phyloP scores from a whole-genome alignment of 2,329 filamentous ascomycete genomes.

The Aspergillus sp. region DNA sequence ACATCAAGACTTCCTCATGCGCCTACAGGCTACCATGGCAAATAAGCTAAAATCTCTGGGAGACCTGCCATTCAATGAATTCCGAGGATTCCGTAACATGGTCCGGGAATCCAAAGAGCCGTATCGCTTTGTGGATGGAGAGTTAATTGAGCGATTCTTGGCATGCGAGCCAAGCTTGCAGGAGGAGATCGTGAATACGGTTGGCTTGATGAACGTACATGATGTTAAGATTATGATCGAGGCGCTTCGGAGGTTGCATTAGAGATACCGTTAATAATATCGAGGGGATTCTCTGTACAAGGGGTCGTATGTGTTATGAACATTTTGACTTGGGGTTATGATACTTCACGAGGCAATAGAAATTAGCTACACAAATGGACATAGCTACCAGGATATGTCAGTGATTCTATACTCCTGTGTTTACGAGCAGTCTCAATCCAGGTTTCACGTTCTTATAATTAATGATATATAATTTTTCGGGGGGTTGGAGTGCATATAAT shows the following conservation, averaged over 20 bases:
- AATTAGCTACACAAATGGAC: neutral
- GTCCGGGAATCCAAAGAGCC: constrained; percentile 72
- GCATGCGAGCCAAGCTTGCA: constrained; percentile 64
- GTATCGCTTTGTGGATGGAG: constrained; percentile 86
- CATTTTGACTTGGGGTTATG: neutral
- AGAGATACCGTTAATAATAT: constrained; percentile 10
- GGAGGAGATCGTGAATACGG: constrained; percentile 51
- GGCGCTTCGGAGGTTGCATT: constrained; percentile 53
- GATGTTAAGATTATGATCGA: constrained; percentile 62
- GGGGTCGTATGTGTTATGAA: neutral
- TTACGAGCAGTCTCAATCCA: no score
- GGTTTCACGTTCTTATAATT: neutral
- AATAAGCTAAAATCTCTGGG: constrained; percentile 68
- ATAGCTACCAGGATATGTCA: neutral
- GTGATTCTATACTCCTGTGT: neutral
- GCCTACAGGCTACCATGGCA: constrained; percentile 72
- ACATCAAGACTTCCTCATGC: constrained; percentile 77
- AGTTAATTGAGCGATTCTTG: constrained; percentile 82
- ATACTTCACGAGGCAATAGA: neutral
- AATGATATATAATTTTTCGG: neutral
- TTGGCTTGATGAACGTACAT: constrained; percentile 57
- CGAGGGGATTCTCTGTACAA: neutral
- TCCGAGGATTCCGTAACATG: constrained; percentile 76
- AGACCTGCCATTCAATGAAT: constrained; percentile 71
- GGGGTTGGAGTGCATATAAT: no score